Conservation (phyloP, 2,329 filamentous ascomycete genomes). For the Pseudomassariella vexata region DNA sequence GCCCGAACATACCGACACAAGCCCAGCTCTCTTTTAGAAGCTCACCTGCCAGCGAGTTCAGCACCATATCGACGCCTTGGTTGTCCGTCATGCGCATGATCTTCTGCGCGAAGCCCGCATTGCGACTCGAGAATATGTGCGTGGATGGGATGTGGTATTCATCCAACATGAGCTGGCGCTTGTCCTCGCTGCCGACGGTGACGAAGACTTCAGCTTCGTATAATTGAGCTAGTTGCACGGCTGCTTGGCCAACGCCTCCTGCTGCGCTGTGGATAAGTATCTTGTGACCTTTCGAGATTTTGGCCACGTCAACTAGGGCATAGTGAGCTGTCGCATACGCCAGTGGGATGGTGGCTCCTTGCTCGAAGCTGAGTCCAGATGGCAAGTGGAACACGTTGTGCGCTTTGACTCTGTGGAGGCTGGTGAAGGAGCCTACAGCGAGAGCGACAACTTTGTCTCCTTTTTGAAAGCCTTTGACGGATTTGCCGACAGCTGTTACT, state of each 20-base stretch:
- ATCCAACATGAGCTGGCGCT: slow-evolving; percentile 15
- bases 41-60: background rate
- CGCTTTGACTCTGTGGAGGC: background rate
- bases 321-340: slow-evolving; percentile 1
- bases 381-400: background rate
- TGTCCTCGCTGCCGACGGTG: slow-evolving; percentile 18
- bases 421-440: background rate
- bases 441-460: background rate
- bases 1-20: slow-evolving; percentile 20
- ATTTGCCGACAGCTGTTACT: slow-evolving; percentile 5
- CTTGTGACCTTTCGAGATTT: background rate
- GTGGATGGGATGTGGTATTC: slow-evolving; percentile 15
- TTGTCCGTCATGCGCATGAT: slow-evolving; percentile 9
- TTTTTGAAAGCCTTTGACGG: background rate
- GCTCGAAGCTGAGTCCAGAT: background rate
- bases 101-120: slow-evolving; percentile 14
- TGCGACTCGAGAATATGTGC: slow-evolving; percentile 18
- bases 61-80: background rate
- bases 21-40: slow-evolving; percentile 17
- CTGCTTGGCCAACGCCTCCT: slow-evolving; percentile 8
- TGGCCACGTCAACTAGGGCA: background rate
- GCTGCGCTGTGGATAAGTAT: slow-evolving; percentile 9
- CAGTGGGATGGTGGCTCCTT: background rate
- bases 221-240: background rate
- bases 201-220: slow-evolving; percentile 14